Conservation (phyloP, 2,329 filamentous ascomycete species). For the Hirsutella thompsonii region DNA sequence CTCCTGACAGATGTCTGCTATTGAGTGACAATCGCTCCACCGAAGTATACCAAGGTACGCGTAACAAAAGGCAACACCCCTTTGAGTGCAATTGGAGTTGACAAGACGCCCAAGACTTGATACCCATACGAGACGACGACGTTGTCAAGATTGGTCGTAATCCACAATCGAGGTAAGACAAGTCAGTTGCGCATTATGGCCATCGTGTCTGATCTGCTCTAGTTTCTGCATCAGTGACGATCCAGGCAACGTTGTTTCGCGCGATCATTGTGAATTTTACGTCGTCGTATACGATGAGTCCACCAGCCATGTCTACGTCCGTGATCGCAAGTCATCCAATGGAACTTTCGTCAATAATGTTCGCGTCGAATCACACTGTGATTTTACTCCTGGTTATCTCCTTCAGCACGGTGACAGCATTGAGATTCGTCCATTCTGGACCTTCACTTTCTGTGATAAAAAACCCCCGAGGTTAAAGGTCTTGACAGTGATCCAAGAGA, state of each 20-base stretch:
- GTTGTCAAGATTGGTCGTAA: slow-evolving; percentile 23
- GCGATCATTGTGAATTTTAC: slow-evolving; percentile 43
- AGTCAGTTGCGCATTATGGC: neutral
- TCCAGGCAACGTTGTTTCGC: slow-evolving; percentile 29
- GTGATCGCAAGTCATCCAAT: slow-evolving; percentile 39
- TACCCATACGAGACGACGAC: slow-evolving; percentile 16
- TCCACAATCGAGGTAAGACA: slow-evolving; percentile 18
- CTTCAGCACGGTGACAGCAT: slow-evolving; percentile 38
- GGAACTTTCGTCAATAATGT: slow-evolving; percentile 39
- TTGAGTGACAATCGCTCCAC: neutral
- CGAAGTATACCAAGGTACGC: slow-evolving; percentile 1
- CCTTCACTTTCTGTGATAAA: slow-evolving; percentile 19
- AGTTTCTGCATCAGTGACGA: slow-evolving; percentile 25
- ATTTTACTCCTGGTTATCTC: slow-evolving; percentile 29
- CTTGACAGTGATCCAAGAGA: slow-evolving; percentile 16
- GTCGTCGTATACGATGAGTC: slow-evolving; percentile 35
- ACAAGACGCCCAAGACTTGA: slow-evolving; percentile 12
- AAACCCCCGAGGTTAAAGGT: slow-evolving; percentile 10
- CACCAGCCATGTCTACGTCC: slow-evolving; percentile 36
- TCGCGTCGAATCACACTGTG: slow-evolving; percentile 25
- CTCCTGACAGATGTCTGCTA: neutral
- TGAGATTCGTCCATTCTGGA: slow-evolving; percentile 24
- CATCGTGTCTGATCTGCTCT: slow-evolving; percentile 5
- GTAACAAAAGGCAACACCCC: no score
- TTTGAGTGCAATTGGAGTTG: no score